Evolutionary conservation across 768 basidiomycete genomes (phyloP).

Genomic region (Tulasnella sp.): DNA sequence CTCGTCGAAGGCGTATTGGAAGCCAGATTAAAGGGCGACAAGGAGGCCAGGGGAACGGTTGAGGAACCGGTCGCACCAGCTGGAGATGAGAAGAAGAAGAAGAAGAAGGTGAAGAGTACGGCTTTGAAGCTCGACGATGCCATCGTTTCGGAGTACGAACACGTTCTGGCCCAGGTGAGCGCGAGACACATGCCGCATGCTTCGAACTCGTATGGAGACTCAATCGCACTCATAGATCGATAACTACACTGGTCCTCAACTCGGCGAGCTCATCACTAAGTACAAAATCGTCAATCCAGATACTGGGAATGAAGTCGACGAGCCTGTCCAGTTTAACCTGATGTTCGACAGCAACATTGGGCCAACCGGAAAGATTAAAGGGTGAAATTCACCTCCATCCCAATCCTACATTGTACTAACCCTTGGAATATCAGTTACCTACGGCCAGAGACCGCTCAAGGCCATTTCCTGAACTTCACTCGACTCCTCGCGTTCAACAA

Average conservation of each 20-base stretch:
- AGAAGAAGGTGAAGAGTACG: conserved; percentile 62
- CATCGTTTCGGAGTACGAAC: conserved; percentile 66
- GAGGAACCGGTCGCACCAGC: conserved; percentile 40
- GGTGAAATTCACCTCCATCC: conserved; percentile 37
- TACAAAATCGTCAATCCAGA: conserved; percentile 80
- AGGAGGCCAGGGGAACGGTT: conserved; percentile 71
- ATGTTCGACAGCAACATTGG: conserved; percentile 99
- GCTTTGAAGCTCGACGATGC: conserved; percentile 66
- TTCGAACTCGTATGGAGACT: background rate
- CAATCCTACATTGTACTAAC: background rate
- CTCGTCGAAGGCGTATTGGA: conserved; percentile 88
- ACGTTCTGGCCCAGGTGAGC: conserved; percentile 69
- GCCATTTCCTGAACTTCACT: conserved; percentile 97
- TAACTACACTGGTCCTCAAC: conserved; percentile 80
- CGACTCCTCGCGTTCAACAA: conserved; percentile 98
- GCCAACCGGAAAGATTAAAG: conserved; percentile 92
- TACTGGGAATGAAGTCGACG: conserved; percentile 83
- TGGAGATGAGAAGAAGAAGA: conserved; percentile 53
- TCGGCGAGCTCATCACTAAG: conserved; percentile 76
- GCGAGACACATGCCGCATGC: background rate
- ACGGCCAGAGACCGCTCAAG: conserved; percentile 96
- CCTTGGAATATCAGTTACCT: conserved; percentile 51
- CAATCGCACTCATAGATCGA: conserved; percentile 50
- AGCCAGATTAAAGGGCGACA: conserved; percentile 79
- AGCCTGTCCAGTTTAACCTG: conserved; percentile 93